Evolutionary conservation across 208 protist species (phyloP), one percentile per base, ranked within the genome.

Genomic region (Lotmaria passim): DNA sequence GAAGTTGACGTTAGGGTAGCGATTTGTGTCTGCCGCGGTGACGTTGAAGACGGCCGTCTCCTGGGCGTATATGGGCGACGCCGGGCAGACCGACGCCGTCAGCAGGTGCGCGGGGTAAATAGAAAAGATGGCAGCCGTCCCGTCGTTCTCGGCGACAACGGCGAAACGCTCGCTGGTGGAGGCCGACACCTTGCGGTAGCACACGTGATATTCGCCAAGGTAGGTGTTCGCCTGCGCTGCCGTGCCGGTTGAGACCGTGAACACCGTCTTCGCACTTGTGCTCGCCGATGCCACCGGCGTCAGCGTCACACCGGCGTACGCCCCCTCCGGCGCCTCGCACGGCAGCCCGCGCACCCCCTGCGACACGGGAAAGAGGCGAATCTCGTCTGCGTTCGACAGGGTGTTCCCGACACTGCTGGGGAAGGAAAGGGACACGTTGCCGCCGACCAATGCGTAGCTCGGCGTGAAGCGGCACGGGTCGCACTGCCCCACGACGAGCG

Each of bases 171-270:
- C 60, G 26, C 44, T 28, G 43, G 26, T 47, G 28, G 28, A 67
- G 0, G 62, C 10, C 26, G 69, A 51, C 24, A 56, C 44, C 60
- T 85, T 83, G 33, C 68, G 75, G 72, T 97, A 97, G 70, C 93
- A 97, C 10, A 91, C 57, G 76, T 92, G 87, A 78, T 97, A 97
- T 64, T 90, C 82, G 2, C 89, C 91, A 0, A 87, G 52, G 73
- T 84, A 91, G n/a, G 24, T 52, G 33, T 55, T 68, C 23, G 78
- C 59, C 52, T 82, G 59, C 33, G 68, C 58, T n/a, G 31, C 50
- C 23, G 75, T 79, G 14, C 82, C 82, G 28, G 82, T 81, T 31
- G 71, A 57, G 24, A 95, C 60, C 30, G 43, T 68, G 69, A 91
- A 93, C 38, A 67, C 81, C 6, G 89, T 83, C 14, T 17, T 59